Percentiles rank a stretch among this genome's conserved stretches.
phyloP scores from a whole-genome alignment of 805 yeast species.

The Metschnikowia bowlesiae region DNA sequence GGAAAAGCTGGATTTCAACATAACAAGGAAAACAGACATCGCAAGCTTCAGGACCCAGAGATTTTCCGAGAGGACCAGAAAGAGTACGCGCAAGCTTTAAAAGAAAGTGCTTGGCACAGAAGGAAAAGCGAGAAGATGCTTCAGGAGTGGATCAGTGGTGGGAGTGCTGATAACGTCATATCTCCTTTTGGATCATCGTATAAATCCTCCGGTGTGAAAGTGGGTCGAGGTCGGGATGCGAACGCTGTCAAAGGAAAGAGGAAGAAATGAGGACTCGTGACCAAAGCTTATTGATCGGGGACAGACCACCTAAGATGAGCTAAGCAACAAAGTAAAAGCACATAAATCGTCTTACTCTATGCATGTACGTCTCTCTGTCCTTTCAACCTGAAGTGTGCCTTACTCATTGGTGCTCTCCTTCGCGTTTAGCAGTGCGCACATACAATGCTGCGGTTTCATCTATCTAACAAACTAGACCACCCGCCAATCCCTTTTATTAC shows the following conservation, averaged over 20 bases:
- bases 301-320: neutral
- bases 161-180: conserved; percentile 77
- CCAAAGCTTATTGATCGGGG: neutral
- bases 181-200: conserved; percentile 71
- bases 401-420: neutral
- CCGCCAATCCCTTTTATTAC: neutral
- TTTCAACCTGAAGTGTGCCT: neutral
- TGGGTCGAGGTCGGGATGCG: conserved; percentile 81
- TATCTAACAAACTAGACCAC: neutral
- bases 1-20: conserved; percentile 83
- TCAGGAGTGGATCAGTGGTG: conserved; percentile 92
- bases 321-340: neutral
- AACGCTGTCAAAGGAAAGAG: conserved; percentile 49
- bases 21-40: conserved; percentile 55
- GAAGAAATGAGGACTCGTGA: conserved; percentile 2
- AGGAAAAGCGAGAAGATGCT: conserved; percentile 80
- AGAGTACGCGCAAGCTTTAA: conserved; percentile 83
- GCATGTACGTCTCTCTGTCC: neutral
- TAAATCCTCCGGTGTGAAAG: conserved; percentile 54
- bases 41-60: conserved; percentile 46
- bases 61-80: conserved; percentile 86
- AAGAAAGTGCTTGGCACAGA: conserved; percentile 83
- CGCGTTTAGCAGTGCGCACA: neutral
- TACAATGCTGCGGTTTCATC: neutral
- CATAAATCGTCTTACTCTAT: neutral